A percentile compares a stretch with the other conserved stretches of the same genome.
These are phyloP conservation scores for Silene noctiflora DNA, from an alignment of 179 eudicot species.

Conservation along the genomic window DNA sequence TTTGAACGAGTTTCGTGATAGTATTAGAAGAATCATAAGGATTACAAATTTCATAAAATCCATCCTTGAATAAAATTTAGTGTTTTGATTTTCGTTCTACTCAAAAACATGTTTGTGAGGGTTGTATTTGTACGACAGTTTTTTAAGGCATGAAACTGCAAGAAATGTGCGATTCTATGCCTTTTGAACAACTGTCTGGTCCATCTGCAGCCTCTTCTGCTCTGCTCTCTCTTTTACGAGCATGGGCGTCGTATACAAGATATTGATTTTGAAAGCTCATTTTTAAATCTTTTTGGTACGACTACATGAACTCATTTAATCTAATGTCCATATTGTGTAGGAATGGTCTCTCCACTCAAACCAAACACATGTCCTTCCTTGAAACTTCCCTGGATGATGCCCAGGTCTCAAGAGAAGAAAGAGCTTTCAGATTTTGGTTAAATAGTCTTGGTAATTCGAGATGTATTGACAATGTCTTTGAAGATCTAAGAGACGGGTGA, in stretches of 20 bases:
- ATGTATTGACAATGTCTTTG: slow-evolving; percentile 83
- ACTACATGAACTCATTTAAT: slow-evolving; percentile 8
- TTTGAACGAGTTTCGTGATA: neutral
- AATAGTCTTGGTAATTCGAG: slow-evolving; percentile 80
- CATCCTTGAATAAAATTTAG: too few species aligned
- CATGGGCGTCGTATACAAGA: too few species aligned
- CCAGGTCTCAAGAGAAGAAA: slow-evolving; percentile 84
- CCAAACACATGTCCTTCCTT: slow-evolving; percentile 79
- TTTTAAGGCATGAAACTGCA: too few species aligned
- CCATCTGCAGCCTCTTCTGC: too few species aligned
- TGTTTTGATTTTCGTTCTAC: too few species aligned
- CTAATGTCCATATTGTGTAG: slow-evolving; percentile 35
- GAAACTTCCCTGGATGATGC: slow-evolving; percentile 71
- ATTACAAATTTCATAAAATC: neutral
- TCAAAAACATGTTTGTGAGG: too few species aligned
- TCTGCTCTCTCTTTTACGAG: too few species aligned
- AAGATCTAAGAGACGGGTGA: slow-evolving; percentile 96
- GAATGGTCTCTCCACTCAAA: slow-evolving; percentile 87
- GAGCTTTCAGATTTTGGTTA: slow-evolving; percentile 84
- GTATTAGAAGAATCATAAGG: neutral
- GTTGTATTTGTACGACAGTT: too few species aligned
- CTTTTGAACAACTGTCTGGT: too few species aligned
- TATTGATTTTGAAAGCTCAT: too few species aligned
- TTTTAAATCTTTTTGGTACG: too few species aligned
- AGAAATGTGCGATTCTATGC: too few species aligned